Percentiles rank a stretch among this genome's conserved stretches.
Conservation (phyloP, 2,329 filamentous ascomycete genomes). For the Claviceps spartinae region DNA sequence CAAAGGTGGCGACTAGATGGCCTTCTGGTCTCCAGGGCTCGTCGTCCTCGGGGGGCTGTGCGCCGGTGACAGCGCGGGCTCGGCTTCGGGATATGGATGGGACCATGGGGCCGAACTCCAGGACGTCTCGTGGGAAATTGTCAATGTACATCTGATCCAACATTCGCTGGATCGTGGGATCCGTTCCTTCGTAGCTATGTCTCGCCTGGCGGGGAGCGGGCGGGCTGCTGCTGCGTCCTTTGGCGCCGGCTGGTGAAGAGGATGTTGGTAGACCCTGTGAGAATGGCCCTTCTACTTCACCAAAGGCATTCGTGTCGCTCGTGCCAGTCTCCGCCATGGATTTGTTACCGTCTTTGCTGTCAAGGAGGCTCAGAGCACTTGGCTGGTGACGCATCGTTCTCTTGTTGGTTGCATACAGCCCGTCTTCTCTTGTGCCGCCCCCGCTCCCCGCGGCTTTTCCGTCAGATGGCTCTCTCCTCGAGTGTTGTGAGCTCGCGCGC, state of each 20-base stretch:
- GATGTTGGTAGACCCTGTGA: conserved; percentile 18
- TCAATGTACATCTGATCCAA: conserved; percentile 75
- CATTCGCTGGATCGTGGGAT: conserved; percentile 54
- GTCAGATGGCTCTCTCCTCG: conserved; percentile 22
- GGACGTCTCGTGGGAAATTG: conserved; percentile 51
- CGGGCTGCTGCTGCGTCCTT: conserved; percentile 14
- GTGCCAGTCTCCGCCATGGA: conserved; percentile 45
- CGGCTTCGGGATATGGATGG: conserved; percentile 49
- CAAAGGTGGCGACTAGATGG: conserved; percentile 72
- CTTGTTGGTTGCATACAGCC: conserved; percentile 25
- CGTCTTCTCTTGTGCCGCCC: conserved; percentile 22
- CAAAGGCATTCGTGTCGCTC: conserved; percentile 45
- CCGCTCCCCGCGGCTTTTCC: conserved; percentile 11
- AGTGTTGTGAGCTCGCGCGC: conserved; percentile 23
- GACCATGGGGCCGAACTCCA: conserved; percentile 68
- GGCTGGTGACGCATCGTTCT: conserved; percentile 42
- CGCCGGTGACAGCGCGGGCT: conserved; percentile 33
- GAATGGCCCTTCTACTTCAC: conserved; percentile 45
- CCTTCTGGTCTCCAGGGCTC: conserved; percentile 69
- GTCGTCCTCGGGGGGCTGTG: conserved; percentile 19
- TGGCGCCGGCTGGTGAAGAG: conserved; percentile 11
- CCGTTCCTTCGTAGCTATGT: conserved; percentile 77
- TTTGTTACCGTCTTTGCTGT: conserved; percentile 45
- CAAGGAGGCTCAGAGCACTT: conserved; percentile 46
- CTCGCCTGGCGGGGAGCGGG: conserved; percentile 34